Evolutionary conservation across 768 basidiomycete species (phyloP).

Genomic region (Rhodotorula kratochvilovae): DNA sequence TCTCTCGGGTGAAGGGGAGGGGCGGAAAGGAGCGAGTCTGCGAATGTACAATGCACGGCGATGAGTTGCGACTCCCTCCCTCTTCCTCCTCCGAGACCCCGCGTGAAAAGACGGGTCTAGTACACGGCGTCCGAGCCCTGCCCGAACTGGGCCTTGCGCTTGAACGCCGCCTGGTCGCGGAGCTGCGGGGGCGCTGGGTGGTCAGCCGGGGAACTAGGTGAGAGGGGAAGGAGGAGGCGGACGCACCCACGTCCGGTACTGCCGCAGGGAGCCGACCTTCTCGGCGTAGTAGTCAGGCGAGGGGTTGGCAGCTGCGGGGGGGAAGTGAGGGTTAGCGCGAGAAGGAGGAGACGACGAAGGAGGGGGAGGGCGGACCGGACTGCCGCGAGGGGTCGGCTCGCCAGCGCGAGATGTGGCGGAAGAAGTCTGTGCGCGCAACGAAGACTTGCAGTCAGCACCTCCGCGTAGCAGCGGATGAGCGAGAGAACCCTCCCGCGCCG

Average conservation of each 20-base stretch:
- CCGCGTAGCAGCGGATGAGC: too few relatives aligned
- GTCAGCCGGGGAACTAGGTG: neutral
- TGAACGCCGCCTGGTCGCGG: slow-evolving; percentile 17
- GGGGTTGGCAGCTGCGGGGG: slow-evolving; percentile 10
- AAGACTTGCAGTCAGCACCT: too few relatives aligned
- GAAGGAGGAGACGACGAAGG: neutral
- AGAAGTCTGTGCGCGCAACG: slow-evolving; percentile 34
- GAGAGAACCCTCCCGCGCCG: too few relatives aligned
- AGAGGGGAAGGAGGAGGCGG: neutral
- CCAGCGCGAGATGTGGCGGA: slow-evolving; percentile 37
- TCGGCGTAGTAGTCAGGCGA: slow-evolving; percentile 40
- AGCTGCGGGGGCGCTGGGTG: neutral
- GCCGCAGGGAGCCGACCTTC: slow-evolving; percentile 44
- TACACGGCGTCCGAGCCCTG: slow-evolving; percentile 2
- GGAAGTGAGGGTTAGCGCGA: too few relatives aligned
- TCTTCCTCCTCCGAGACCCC: neutral
- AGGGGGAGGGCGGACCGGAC: slow-evolving; percentile 17
- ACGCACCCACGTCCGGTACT: slow-evolving; percentile 26
- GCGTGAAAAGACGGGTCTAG: neutral
- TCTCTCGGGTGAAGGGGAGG: too few relatives aligned
- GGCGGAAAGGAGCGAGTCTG: too few relatives aligned
- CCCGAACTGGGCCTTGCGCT: slow-evolving; percentile 25
- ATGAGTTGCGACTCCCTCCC: neutral
- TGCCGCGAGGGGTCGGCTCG: slow-evolving; percentile 48
- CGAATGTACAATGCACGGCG: neutral